A percentile compares a stretch with the other conserved stretches of the same genome.
These are phyloP conservation scores for Gnetum montanum DNA, from an alignment of 75 land plant species.

Conservation along the genomic window DNA sequence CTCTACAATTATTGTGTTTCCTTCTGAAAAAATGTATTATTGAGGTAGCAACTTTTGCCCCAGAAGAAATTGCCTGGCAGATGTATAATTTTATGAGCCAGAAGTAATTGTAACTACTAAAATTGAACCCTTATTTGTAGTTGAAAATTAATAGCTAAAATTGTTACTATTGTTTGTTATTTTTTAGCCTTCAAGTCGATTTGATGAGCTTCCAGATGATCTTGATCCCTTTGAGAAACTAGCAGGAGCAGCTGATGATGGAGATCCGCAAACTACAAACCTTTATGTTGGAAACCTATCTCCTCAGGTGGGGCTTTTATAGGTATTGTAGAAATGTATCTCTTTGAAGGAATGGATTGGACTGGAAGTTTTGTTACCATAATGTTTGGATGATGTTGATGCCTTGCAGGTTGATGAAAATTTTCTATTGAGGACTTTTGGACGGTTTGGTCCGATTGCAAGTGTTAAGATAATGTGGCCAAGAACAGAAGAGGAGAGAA, in stretches of 20 bases:
- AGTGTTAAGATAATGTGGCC: conserved; percentile 61
- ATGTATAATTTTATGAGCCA: no score
- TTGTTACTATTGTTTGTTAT: not conserved
- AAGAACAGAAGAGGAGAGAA: conserved; percentile 43
- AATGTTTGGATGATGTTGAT: no score
- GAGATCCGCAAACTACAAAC: conserved; percentile 48
- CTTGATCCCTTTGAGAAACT: conserved; percentile 30
- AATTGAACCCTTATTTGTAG: no score
- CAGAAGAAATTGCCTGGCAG: no score
- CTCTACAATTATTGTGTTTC: no score
- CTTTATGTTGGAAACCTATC: conserved; percentile 44
- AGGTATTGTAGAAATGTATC: no score
- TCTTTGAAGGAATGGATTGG: no score
- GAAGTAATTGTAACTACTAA: no score
- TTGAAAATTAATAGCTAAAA: not conserved
- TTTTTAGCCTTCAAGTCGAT: conserved; percentile 23
- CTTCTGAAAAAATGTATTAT: no score
- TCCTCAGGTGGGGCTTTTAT: conserved; percentile 30
- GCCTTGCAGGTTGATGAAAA: conserved; percentile 47
- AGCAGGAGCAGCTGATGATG: conserved; percentile 42
- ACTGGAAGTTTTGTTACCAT: no score
- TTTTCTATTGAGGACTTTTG: conserved; percentile 42
- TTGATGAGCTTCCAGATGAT: conserved; percentile 38
- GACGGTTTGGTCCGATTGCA: conserved; percentile 55
- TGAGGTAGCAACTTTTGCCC: no score